Evolutionary conservation across 345 rosid species (phyloP), one percentile per base, ranked within the genome.

Genomic region (Gossypium longicalyx): DNA sequence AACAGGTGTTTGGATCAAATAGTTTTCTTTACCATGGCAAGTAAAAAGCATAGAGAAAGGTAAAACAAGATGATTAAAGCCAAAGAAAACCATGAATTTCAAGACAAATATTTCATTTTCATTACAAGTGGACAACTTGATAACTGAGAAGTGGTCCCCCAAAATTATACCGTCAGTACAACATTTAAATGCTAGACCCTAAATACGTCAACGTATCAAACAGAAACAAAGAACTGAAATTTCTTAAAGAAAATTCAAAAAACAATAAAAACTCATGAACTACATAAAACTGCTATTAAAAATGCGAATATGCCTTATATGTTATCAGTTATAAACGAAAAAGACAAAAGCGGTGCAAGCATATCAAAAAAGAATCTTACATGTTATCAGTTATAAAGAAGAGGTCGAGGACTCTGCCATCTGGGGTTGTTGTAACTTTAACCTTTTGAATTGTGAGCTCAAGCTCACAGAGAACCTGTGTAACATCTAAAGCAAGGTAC

Each of bases 361-460:
- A 76, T 8, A 4, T 17, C 12, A 12, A 38, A 51, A 41, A 1
- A 53, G 8, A 70, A 25, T 38, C 95, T 87, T 82, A 91, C 98
- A 82, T 52, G 85, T 85, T 91, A 82, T 91, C 97, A 12, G 88
- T 90, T 47, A 93, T 78, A 66, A 93, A 91, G 89, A 93, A 91
- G 76, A 91, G 97, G 74, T 93, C 94, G 49, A 91, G 78, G 73
- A 90, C 96, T 78, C 89, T 90, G 43, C 80, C 92, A 77, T 91
- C 97, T 2, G 96, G 97, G 0, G 93, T 90, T 0, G 93, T 91
- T 0, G 80, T 91, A n/a, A 93, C 98, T 84, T 93, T 93, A 51
- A 93, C 98, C 75, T 83, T 87, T 74, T 87, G 96, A 78, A 91
- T 93, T 29, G 95, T 84, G 48, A 91, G 84, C 87, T 93, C 91